These are phyloP conservation scores for Spergularia azorica DNA, from an alignment of 179 eudicot species.

Conservation along the genomic window DNA sequence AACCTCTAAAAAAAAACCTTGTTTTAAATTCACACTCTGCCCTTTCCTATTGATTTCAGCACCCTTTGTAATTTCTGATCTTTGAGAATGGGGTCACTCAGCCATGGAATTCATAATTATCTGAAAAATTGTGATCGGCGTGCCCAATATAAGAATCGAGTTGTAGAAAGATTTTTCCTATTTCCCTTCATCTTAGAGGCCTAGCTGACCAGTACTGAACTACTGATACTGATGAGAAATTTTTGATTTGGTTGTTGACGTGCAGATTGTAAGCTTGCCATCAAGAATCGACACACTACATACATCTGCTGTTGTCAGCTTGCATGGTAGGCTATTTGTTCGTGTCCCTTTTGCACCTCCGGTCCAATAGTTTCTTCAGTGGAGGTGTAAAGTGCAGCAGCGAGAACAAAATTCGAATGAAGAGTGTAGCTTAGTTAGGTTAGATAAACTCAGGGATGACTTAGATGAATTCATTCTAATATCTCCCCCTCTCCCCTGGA, in stretches of 20 bases:
- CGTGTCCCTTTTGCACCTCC: slow-evolving; percentile 63
- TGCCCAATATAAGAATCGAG: not conserved
- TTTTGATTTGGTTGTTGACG: slow-evolving; percentile 4
- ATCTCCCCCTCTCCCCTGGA: not conserved
- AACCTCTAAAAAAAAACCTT: not conserved
- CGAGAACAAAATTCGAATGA: slow-evolving; percentile 5
- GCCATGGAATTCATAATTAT: not conserved
- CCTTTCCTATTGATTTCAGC: too few species aligned
- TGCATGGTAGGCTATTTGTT: slow-evolving; percentile 79
- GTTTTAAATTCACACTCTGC: too few species aligned
- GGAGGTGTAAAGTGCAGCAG: slow-evolving; percentile 19
- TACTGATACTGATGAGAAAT: not conserved
- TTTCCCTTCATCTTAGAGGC: not conserved
- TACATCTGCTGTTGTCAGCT: slow-evolving; percentile 90
- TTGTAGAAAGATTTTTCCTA: not conserved
- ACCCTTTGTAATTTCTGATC: too few species aligned
- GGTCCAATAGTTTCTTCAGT: not conserved
- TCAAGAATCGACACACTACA: slow-evolving; percentile 76
- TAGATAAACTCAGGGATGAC: slow-evolving; percentile 8
- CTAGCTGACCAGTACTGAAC: not conserved
- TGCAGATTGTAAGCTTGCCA: slow-evolving; percentile 74
- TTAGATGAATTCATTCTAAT: not conserved
- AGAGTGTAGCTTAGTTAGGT: slow-evolving; percentile 28
- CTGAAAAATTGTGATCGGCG: not conserved
- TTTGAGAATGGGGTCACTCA: not conserved